These are phyloP conservation scores for Sporothrix curviconia DNA, from an alignment of 2,329 filamentous ascomycete species.

Conservation along the genomic window DNA sequence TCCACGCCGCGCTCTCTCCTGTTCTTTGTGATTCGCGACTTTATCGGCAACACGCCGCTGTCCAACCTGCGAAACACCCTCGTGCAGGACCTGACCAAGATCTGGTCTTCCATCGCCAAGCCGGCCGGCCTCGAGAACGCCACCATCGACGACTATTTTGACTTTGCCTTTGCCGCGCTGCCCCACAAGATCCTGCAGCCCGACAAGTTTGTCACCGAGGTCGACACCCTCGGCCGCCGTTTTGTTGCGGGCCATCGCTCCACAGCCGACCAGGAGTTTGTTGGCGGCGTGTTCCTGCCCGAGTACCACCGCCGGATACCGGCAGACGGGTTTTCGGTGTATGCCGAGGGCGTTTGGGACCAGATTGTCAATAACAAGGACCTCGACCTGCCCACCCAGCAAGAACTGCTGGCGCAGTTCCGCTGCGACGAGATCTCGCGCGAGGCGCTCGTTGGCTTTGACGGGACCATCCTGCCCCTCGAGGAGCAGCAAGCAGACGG, in stretches of 20 bases:
- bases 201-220: constrained; percentile 78
- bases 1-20: constrained; percentile 84
- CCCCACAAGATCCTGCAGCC: constrained; percentile 96
- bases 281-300: constrained; percentile 78
- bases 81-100: constrained; percentile 80
- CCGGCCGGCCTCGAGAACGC: constrained; percentile 82
- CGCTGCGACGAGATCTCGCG: constrained; percentile 93
- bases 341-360: constrained; percentile 93
- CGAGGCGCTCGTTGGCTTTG: constrained; percentile 79
- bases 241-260: constrained; percentile 72
- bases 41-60: constrained; percentile 85
- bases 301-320: constrained; percentile 96
- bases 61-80: constrained; percentile 85
- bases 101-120: constrained; percentile 91
- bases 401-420: constrained; percentile 94
- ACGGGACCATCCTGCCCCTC: constrained; percentile 71
- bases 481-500: constrained; percentile 80
- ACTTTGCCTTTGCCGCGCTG: constrained; percentile 92
- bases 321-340: constrained; percentile 91
- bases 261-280: constrained; percentile 63
- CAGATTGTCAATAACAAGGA: constrained; percentile 99
- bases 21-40: constrained; percentile 98
- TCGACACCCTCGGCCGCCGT: constrained; percentile 69
- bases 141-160: constrained; percentile 93
- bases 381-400: constrained; percentile 89